Conservation (phyloP, 73 alveolate species). For the Diophrys appendiculata region DNA sequence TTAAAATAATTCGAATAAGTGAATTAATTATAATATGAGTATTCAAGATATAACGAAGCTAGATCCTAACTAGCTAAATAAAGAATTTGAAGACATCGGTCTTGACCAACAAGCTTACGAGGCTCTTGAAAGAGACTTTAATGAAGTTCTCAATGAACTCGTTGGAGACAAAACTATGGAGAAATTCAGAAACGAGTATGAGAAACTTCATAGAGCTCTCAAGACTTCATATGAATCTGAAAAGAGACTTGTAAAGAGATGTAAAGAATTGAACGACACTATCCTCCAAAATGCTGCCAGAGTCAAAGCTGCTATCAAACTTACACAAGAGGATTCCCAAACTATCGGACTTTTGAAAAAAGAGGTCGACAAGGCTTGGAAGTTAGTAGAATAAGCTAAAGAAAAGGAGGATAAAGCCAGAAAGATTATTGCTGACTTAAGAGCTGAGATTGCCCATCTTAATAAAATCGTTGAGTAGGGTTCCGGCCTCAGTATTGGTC, state of each 20-base stretch:
- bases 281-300: constrained; percentile 79
- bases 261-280: constrained; percentile 88
- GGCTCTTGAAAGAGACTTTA: constrained; percentile 84
- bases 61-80: constrained; percentile 23
- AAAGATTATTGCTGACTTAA: constrained; percentile 80
- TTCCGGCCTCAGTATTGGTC: constrained; percentile 76
- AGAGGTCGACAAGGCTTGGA: constrained; percentile 88
- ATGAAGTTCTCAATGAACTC: constrained; percentile 82
- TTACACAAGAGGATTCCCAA: constrained; percentile 84
- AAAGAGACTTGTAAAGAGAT: constrained; percentile 84
- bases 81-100: constrained; percentile 63
- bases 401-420: constrained; percentile 90
- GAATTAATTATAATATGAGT: no score
- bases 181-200: constrained; percentile 80
- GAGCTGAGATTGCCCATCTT: constrained; percentile 74
- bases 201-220: constrained; percentile 80
- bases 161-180: constrained; percentile 84
- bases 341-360: constrained; percentile 79
- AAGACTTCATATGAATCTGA: constrained; percentile 85
- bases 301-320: constrained; percentile 74
- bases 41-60: constrained; percentile 16
- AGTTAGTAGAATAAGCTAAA: constrained; percentile 78
- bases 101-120: constrained; percentile 72
- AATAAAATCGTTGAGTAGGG: constrained; percentile 79
- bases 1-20: no score